Percentiles rank a stretch among this genome's conserved stretches.
Conservation (phyloP, 2,329 filamentous ascomycete species). For the Penicillium sp. region DNA sequence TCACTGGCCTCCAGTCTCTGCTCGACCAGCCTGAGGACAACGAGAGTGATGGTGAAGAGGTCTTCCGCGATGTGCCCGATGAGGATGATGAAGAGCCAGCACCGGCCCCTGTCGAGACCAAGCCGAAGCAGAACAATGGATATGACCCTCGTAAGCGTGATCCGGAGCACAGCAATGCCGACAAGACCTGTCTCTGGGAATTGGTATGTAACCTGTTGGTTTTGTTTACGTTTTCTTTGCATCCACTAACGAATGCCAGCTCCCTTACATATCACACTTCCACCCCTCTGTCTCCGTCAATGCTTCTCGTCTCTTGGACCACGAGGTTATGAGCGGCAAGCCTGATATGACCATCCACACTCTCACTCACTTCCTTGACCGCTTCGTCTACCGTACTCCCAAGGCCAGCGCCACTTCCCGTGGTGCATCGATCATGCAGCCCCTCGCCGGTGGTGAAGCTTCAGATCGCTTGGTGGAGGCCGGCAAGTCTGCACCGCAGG, state of each 20-base stretch:
- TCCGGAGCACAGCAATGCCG: slow-evolving; percentile 90
- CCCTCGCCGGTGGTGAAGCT: slow-evolving; percentile 67
- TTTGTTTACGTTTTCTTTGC: neutral
- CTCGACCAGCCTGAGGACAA: slow-evolving; percentile 77
- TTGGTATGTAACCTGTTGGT: slow-evolving; percentile 55
- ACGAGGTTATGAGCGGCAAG: slow-evolving; percentile 75
- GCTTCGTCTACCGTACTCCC: slow-evolving; percentile 96
- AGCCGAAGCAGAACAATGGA: slow-evolving; percentile 35
- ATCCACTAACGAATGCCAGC: slow-evolving; percentile 32
- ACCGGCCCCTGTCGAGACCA: slow-evolving; percentile 20
- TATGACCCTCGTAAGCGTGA: slow-evolving; percentile 93
- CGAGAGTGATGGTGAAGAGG: slow-evolving; percentile 70
- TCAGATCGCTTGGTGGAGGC: slow-evolving; percentile 63
- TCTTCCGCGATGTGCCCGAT: slow-evolving; percentile 67
- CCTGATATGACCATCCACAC: slow-evolving; percentile 89
- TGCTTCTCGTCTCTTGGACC: slow-evolving; percentile 69
- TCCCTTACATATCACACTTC: slow-evolving; percentile 77
- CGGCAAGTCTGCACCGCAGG: slow-evolving; percentile 58
- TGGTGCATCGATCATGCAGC: slow-evolving; percentile 95
- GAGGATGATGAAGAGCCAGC: slow-evolving; percentile 49
- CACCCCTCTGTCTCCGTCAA: slow-evolving; percentile 91
- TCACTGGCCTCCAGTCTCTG: slow-evolving; percentile 77
- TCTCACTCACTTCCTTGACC: slow-evolving; percentile 92
- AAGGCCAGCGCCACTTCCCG: slow-evolving; percentile 67
- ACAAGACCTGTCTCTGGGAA: slow-evolving; percentile 92